phyloP scores from a whole-genome alignment of 1,139 yeast species.

The Sugiyamaella grinbergsii region DNA sequence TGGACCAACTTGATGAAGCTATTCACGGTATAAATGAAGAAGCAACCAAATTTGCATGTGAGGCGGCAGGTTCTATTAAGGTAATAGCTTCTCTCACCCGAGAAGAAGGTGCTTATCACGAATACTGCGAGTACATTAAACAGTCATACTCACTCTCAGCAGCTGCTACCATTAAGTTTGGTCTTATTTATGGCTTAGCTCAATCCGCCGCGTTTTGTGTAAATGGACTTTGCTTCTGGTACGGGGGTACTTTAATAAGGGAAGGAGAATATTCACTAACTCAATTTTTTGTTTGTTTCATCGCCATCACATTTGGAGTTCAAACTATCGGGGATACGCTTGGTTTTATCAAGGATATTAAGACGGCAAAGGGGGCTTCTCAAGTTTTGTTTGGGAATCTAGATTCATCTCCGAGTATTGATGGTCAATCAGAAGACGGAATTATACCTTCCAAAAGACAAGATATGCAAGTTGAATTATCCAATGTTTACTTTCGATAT shows the following conservation, averaged over 20 bases:
- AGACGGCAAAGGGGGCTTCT: conserved; percentile 57
- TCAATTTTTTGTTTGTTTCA: conserved; percentile 45
- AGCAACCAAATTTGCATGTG: conserved; percentile 44
- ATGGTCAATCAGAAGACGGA: conserved; percentile 55
- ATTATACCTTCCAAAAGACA: conserved; percentile 43
- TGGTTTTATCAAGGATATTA: conserved; percentile 81
- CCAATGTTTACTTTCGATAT: conserved; percentile 68
- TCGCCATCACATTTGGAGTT: conserved; percentile 70
- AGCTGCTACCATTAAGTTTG: conserved; percentile 38
- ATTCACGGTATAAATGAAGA: conserved; percentile 45
- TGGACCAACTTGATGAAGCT: conserved; percentile 62
- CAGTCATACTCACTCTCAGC: conserved; percentile 36
- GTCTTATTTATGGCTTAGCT: conserved; percentile 40
- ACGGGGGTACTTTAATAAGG: conserved; percentile 42
- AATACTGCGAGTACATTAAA: conserved; percentile 38
- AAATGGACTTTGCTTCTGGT: conserved; percentile 46
- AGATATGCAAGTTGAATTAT: conserved; percentile 63
- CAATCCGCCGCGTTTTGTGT: conserved; percentile 45
- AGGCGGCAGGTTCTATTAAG: conserved; percentile 42
- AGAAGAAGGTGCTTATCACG: conserved; percentile 40
- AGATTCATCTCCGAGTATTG: conserved; percentile 65
- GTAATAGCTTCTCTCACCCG: conserved; percentile 45
- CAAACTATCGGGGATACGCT: conserved; percentile 84
- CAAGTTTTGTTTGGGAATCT: conserved; percentile 74
- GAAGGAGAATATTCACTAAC: conserved; percentile 34